Conservation (phyloP, 2,329 filamentous ascomycete species). For the Lasiodiplodia citricola region DNA sequence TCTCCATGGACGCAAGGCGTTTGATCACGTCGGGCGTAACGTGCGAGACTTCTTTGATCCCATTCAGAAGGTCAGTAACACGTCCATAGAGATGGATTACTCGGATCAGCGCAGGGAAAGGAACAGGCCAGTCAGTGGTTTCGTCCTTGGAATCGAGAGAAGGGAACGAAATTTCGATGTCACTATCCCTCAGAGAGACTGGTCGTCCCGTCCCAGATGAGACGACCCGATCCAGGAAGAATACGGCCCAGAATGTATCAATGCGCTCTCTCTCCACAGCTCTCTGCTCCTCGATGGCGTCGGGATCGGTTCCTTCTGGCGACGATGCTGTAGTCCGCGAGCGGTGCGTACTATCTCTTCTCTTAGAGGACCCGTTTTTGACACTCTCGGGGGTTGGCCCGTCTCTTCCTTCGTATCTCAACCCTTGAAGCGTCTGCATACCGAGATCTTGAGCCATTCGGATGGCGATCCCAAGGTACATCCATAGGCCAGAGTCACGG, state of each 20-base stretch:
- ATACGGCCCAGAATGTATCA: slow-evolving; percentile 90
- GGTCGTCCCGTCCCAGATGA: slow-evolving; percentile 85
- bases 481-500: slow-evolving; percentile 89
- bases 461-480: slow-evolving; percentile 89
- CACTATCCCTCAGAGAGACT: slow-evolving; percentile 81
- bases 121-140: slow-evolving; percentile 72
- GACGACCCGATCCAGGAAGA: slow-evolving; percentile 84
- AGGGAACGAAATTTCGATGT: slow-evolving; percentile 79
- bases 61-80: slow-evolving; percentile 83
- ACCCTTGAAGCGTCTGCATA: slow-evolving; percentile 78
- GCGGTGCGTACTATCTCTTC: slow-evolving; percentile 58
- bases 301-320: slow-evolving; percentile 42
- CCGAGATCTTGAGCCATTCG: slow-evolving; percentile 82
- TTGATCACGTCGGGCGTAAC: slow-evolving; percentile 76
- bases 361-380: slow-evolving; percentile 43
- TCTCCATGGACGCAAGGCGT: slow-evolving; percentile 77
- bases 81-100: slow-evolving; percentile 87
- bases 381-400: slow-evolving; percentile 63
- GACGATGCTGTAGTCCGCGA: slow-evolving; percentile 36
- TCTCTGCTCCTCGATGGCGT: slow-evolving; percentile 60
- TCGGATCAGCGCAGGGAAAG: slow-evolving; percentile 79
- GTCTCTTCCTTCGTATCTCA: slow-evolving; percentile 62
- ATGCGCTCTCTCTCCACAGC: slow-evolving; percentile 80
- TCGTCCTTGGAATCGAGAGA: slow-evolving; percentile 58
- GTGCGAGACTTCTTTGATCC: slow-evolving; percentile 74